A percentile compares a stretch with the other conserved stretches of the same genome.
Evolutionary conservation across 345 rosid genomes (phyloP).

Genomic region (Arabis alpina): DNA sequence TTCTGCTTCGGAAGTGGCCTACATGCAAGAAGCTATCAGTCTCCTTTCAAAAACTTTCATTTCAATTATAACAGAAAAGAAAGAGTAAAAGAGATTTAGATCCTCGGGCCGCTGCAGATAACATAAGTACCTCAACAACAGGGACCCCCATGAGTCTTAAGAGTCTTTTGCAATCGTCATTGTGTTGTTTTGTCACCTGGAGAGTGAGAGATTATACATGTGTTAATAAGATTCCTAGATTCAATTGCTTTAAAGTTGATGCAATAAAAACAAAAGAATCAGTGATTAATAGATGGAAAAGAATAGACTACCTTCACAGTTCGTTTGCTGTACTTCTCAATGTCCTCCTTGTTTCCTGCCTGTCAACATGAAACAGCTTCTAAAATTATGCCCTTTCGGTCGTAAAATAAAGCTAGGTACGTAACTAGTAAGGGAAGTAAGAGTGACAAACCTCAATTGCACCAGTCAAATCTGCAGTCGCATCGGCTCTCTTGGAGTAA

Average conservation of each 20-base stretch:
- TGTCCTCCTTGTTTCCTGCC: slow-evolving; percentile 84
- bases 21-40: slow-evolving; percentile 34
- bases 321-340: slow-evolving; percentile 92
- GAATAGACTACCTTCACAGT: slow-evolving; percentile 70
- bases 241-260: slow-evolving; percentile 12
- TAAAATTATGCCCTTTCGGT: neutral
- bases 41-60: slow-evolving; percentile 10
- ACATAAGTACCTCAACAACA: slow-evolving; percentile 66
- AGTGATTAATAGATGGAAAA: neutral
- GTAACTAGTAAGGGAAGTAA: slow-evolving; percentile 16
- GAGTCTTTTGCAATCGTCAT: slow-evolving; percentile 91
- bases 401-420: neutral
- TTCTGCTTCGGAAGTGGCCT: slow-evolving; percentile 98
- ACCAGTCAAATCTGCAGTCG: slow-evolving; percentile 63
- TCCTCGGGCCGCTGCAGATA: neutral
- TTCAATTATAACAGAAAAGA: slow-evolving; percentile 1
- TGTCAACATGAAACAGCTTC: slow-evolving; percentile 31
- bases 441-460: slow-evolving; percentile 65
- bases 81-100: neutral
- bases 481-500: slow-evolving; percentile 79
- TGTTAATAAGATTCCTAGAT: neutral
- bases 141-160: slow-evolving; percentile 92
- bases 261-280: neutral
- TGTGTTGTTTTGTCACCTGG: slow-evolving; percentile 88
- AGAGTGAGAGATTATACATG: slow-evolving; percentile 28